Evolutionary conservation across 257 asterid genomes (phyloP).

Genomic region (Solanum sparsipilum): DNA sequence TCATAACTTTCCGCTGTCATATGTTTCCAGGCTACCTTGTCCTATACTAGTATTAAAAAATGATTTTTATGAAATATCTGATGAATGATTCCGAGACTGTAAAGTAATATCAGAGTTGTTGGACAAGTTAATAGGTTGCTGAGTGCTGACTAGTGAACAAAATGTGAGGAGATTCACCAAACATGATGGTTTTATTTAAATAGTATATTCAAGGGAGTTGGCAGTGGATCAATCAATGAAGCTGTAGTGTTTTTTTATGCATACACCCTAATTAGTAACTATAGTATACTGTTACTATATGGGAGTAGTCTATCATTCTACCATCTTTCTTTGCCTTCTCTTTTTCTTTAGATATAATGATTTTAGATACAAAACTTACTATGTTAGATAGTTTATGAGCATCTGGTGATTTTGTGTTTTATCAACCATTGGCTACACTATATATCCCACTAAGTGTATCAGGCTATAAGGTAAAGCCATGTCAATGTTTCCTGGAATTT

Average conservation of each 20-base stretch:
- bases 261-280: background rate
- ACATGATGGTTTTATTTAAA: background rate
- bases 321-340: background rate
- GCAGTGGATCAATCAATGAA: background rate
- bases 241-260: background rate
- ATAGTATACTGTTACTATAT: background rate
- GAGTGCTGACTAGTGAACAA: background rate
- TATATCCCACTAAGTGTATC: background rate
- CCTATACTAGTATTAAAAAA: background rate
- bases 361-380: background rate
- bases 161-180: background rate
- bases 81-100: background rate
- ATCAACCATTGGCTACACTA: background rate
- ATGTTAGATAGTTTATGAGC: background rate
- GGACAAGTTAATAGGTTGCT: background rate
- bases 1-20: background rate
- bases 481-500: background rate
- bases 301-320: background rate
- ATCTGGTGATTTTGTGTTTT: background rate
- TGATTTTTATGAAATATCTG: background rate
- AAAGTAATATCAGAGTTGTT: background rate
- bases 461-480: background rate
- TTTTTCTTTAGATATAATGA: background rate
- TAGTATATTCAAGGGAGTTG: background rate
- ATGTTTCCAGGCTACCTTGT: background rate